phyloP scores from a whole-genome alignment of 371 early-diverging fungal genomes.

The Pancytospora philotis region DNA sequence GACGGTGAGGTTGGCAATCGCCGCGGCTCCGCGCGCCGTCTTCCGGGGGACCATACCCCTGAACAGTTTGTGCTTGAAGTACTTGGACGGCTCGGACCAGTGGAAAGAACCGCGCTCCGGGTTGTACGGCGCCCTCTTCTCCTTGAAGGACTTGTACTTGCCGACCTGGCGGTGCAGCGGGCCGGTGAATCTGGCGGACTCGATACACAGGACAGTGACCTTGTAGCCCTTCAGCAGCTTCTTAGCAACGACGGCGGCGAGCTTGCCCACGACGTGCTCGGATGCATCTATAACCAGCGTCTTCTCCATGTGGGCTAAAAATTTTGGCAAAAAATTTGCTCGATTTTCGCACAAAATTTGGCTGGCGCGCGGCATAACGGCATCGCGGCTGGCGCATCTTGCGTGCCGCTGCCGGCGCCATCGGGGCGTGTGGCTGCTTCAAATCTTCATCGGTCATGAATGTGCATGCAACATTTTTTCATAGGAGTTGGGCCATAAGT shows the following conservation, averaged over 20 bases:
- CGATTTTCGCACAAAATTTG: constrained; percentile 1
- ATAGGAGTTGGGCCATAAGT: too few relatives aligned
- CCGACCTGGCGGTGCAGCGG: constrained; percentile 80
- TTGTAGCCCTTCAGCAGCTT: constrained; percentile 88
- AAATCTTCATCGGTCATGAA: too few relatives aligned
- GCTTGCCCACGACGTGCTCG: constrained; percentile 94
- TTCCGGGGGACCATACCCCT: constrained; percentile 98
- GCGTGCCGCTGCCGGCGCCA: too few relatives aligned
- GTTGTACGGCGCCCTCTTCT: constrained; percentile 95
- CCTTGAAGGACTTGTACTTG: constrained; percentile 85
- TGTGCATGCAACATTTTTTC: too few relatives aligned
- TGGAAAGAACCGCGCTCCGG: constrained; percentile 95
- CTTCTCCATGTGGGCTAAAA: constrained; percentile 52
- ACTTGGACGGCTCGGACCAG: constrained; percentile 86
- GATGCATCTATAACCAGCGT: constrained; percentile 91
- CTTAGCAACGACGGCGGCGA: constrained; percentile 93
- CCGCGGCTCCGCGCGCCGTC: constrained; percentile 88
- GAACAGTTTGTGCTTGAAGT: constrained; percentile 82
- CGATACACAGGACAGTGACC: constrained; percentile 89
- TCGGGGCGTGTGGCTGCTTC: too few relatives aligned
- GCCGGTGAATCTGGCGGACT: constrained; percentile 89
- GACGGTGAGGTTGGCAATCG: constrained; percentile 85
- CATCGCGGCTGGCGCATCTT: too few relatives aligned
- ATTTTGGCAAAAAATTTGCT: constrained; percentile 33
- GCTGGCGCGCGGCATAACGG: too few relatives aligned